These are phyloP conservation scores for Taiwanofungus camphoratus DNA, from an alignment of 1,284 basidiomycete genomes.

Conservation along the genomic window DNA sequence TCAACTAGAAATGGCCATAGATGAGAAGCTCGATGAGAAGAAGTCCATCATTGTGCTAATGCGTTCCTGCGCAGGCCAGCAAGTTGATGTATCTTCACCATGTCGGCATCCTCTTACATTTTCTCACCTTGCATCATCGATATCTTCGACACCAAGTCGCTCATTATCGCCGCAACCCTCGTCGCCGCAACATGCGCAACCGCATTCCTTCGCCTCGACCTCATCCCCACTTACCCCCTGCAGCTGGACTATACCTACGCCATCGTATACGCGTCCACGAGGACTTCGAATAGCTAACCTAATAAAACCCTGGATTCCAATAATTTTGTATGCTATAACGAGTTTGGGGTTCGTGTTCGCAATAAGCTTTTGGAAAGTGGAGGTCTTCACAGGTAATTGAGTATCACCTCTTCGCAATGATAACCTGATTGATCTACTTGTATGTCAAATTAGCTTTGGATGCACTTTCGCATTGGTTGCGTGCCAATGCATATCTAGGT, in stretches of 20 bases:
- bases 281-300: slow-evolving; percentile 48
- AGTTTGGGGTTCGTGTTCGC: slow-evolving; percentile 65
- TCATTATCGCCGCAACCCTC: slow-evolving; percentile 15
- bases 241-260: slow-evolving; percentile 26
- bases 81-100: not conserved
- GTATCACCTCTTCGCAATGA: not conserved
- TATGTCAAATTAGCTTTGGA: slow-evolving; percentile 50
- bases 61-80: not conserved
- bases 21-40: slow-evolving; percentile 20
- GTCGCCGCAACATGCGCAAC: slow-evolving; percentile 14
- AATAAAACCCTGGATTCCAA: slow-evolving; percentile 65
- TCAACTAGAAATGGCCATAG: slow-evolving; percentile 6
- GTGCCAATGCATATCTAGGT: slow-evolving; percentile 59
- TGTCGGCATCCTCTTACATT: slow-evolving; percentile 7
- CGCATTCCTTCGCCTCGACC: slow-evolving; percentile 17
- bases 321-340: slow-evolving; percentile 63
- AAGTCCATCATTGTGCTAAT: slow-evolving; percentile 8
- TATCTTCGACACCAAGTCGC: slow-evolving; percentile 17
- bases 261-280: slow-evolving; percentile 42
- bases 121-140: slow-evolving; percentile 13
- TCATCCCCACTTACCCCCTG: slow-evolving; percentile 22
- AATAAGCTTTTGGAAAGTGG: slow-evolving; percentile 66
- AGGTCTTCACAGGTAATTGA: slow-evolving; percentile 63
- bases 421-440: slow-evolving; percentile 4
- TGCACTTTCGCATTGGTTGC: slow-evolving; percentile 66